A percentile compares a stretch with the other conserved stretches of the same genome.
Conservation (phyloP, 2,329 filamentous ascomycete species). For the Lecanicillium sp. region DNA sequence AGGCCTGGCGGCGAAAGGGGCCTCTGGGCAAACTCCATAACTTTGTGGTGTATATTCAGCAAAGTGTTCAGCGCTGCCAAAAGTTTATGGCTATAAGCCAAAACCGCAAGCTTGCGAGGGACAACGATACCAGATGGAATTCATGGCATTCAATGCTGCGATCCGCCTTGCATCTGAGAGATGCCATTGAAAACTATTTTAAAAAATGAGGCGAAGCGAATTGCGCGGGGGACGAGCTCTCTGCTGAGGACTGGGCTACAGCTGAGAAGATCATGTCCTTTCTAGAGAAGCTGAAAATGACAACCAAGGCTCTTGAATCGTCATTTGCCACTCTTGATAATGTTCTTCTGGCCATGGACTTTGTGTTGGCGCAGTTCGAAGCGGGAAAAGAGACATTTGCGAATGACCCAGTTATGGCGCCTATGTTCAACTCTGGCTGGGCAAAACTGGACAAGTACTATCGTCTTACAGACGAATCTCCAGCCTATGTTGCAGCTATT, state of each 20-base stretch:
- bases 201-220: neutral
- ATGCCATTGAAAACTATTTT: neutral
- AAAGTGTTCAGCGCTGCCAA: conserved; percentile 8
- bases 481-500: conserved; percentile 13
- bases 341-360: conserved; percentile 13
- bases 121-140: neutral
- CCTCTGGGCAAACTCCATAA: conserved; percentile 12
- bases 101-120: conserved; percentile 10
- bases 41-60: conserved; percentile 11
- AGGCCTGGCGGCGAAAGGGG: neutral
- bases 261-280: conserved; percentile 51
- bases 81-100: conserved; percentile 10
- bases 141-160: neutral
- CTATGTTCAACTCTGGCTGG: conserved; percentile 12
- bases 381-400: conserved; percentile 2
- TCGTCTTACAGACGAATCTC: conserved; percentile 9
- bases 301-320: conserved; percentile 13
- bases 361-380: conserved; percentile 9
- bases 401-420: conserved; percentile 7
- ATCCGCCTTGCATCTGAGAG: neutral
- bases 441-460: conserved; percentile 14
- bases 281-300: conserved; percentile 15
- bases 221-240: conserved; percentile 1
- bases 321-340: conserved; percentile 14
- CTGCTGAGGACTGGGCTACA: conserved; percentile 56